Percentiles rank a stretch among this genome's conserved stretches.
phyloP scores from a whole-genome alignment of 106 monocot species.

The Platanthera zijinensis region DNA sequence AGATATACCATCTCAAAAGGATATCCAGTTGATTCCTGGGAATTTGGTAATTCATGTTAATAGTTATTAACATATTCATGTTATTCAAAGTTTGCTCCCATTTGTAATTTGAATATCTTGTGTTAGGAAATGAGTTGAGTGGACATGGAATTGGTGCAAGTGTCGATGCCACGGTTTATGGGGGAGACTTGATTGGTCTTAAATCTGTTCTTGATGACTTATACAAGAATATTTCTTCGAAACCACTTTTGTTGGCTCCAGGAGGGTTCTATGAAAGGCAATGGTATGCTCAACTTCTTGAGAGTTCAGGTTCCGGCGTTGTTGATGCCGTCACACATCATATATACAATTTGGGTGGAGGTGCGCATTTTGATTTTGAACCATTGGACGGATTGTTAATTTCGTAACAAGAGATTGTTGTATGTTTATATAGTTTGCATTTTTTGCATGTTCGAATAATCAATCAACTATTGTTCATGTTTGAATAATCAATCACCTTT shows the following conservation, averaged over 20 bases:
- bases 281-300: slow-evolving; percentile 76
- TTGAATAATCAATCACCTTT: no score
- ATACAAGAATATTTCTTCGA: slow-evolving; percentile 21
- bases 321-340: slow-evolving; percentile 70
- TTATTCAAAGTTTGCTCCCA: neutral
- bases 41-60: slow-evolving; percentile 54
- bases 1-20: slow-evolving; percentile 68
- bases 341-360: slow-evolving; percentile 84
- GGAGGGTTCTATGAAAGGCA: slow-evolving; percentile 75
- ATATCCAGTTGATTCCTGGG: slow-evolving; percentile 88
- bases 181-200: slow-evolving; percentile 49
- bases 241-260: slow-evolving; percentile 56
- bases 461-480: no score
- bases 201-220: slow-evolving; percentile 42
- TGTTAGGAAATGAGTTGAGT: slow-evolving; percentile 82
- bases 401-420: neutral
- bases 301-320: slow-evolving; percentile 53
- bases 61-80: neutral
- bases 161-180: slow-evolving; percentile 50
- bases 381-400: neutral
- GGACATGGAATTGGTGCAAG: slow-evolving; percentile 72
- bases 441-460: neutral
- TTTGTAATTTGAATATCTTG: slow-evolving; percentile 6
- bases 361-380: slow-evolving; percentile 20
- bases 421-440: neutral